These are phyloP conservation scores for Penicillium fuscoglaucum DNA, from an alignment of 2,329 filamentous ascomycete genomes.

Conservation along the genomic window DNA sequence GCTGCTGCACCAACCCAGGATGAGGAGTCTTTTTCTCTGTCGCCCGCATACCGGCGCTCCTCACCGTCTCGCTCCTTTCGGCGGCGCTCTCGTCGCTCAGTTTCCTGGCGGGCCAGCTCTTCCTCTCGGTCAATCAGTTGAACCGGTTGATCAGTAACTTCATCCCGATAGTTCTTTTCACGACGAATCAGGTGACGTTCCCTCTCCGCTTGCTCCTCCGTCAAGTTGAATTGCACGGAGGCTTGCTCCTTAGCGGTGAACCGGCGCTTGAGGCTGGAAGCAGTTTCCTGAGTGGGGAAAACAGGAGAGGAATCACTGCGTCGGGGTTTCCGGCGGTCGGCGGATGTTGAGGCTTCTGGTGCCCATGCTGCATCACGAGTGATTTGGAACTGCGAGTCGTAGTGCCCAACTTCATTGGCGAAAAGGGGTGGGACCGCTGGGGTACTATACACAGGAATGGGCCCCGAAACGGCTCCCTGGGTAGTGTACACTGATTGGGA, in stretches of 20 bases:
- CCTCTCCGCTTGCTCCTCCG: slow-evolving; percentile 56
- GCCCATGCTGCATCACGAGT: slow-evolving; percentile 16
- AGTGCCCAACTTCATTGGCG: slow-evolving; percentile 30
- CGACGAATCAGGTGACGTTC: slow-evolving; percentile 41
- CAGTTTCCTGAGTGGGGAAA: slow-evolving; percentile 33
- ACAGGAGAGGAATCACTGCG: slow-evolving; percentile 50
- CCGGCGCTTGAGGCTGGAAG: slow-evolving; percentile 34
- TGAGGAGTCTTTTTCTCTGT: slow-evolving; percentile 32
- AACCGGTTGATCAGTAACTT: slow-evolving; percentile 23
- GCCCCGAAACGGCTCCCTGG: slow-evolving; percentile 35
- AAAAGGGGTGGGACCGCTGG: slow-evolving; percentile 46
- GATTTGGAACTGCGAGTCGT: slow-evolving; percentile 16
- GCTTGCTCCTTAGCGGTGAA: slow-evolving; percentile 41
- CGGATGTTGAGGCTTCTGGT: slow-evolving; percentile 10
- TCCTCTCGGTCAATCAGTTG: slow-evolving; percentile 33
- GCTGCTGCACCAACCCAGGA: slow-evolving; percentile 45
- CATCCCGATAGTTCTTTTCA: slow-evolving; percentile 25
- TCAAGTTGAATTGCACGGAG: slow-evolving; percentile 59
- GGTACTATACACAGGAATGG: slow-evolving; percentile 43
- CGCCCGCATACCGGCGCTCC: slow-evolving; percentile 13
- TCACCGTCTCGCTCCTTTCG: slow-evolving; percentile 25
- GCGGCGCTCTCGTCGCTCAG: slow-evolving; percentile 22
- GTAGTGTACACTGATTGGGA: slow-evolving; percentile 65
- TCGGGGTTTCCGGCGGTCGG: slow-evolving; percentile 30
- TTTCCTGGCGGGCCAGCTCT: slow-evolving; percentile 22